Evolutionary conservation across 805 yeast species (phyloP).

Genomic region (Tetrapisispora fleetii): DNA sequence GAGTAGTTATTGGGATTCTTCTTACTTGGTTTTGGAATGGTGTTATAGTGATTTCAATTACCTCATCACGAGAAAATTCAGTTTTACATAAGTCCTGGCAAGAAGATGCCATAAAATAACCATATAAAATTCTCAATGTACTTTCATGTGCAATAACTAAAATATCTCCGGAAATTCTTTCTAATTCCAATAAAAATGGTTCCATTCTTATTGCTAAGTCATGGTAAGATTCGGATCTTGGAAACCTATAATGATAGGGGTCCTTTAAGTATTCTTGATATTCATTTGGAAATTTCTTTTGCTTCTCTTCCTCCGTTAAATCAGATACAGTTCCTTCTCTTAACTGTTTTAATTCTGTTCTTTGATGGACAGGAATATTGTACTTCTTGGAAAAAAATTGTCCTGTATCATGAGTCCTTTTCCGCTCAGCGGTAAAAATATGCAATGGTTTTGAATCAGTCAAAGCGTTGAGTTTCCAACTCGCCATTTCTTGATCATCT

Average conservation of each 20-base stretch:
- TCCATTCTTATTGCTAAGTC: constrained; percentile 92
- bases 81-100: constrained; percentile 77
- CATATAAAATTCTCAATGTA: constrained; percentile 79
- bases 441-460: constrained; percentile 13
- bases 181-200: constrained; percentile 88
- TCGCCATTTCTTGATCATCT: background rate
- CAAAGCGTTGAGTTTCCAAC: background rate
- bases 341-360: constrained; percentile 76
- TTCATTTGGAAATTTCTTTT: constrained; percentile 55
- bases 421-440: constrained; percentile 93
- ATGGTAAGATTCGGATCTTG: constrained; percentile 91
- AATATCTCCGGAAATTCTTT: constrained; percentile 78
- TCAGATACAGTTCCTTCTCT: constrained; percentile 85
- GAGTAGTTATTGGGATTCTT: constrained; percentile 32
- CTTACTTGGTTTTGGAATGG: constrained; percentile 71
- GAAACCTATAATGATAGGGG: constrained; percentile 87
- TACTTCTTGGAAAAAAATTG: constrained; percentile 45
- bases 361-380: constrained; percentile 58
- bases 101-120: constrained; percentile 87
- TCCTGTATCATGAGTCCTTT: constrained; percentile 75
- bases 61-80: constrained; percentile 68
- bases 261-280: constrained; percentile 55
- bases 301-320: constrained; percentile 50
- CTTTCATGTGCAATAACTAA: constrained; percentile 90
- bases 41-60: constrained; percentile 78